Conservation (phyloP, 331 rosid genomes). For the Cydonia oblonga region DNA sequence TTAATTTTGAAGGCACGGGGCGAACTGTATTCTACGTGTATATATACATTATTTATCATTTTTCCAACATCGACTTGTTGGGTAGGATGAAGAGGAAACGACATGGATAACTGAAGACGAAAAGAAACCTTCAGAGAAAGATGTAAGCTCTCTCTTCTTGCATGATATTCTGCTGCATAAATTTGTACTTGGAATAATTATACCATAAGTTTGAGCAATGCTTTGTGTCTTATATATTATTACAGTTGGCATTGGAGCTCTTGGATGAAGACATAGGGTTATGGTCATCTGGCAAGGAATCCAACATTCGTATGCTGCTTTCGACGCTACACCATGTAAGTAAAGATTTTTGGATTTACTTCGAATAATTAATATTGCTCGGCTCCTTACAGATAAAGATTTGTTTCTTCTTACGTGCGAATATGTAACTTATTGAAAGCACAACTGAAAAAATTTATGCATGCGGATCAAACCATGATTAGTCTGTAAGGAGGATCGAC, state of each 20-base stretch:
- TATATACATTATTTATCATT: neutral
- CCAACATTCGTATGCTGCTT: conserved; percentile 66
- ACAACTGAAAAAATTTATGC: neutral
- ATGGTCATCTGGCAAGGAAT: conserved; percentile 85
- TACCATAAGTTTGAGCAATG: neutral
- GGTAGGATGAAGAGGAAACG: conserved; percentile 20
- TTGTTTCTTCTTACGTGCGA: neutral
- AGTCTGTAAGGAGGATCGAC: neutral
- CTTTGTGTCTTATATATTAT: no score
- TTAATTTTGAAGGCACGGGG: neutral
- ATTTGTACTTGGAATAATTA: neutral
- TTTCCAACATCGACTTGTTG: neutral
- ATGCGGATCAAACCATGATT: neutral
- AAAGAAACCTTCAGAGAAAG: conserved; percentile 9
- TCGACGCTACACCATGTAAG: conserved; percentile 75
- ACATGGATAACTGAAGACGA: conserved; percentile 15
- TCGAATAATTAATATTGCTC: neutral
- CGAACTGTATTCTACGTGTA: no score
- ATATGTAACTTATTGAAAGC: neutral
- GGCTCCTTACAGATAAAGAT: neutral
- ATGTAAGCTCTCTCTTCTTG: conserved; percentile 15
- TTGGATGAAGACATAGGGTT: conserved; percentile 57
- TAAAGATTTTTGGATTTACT: conserved; percentile 13
- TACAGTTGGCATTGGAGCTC: conserved; percentile 38
- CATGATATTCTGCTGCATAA: neutral